Percentiles rank a stretch among this genome's conserved stretches.
phyloP scores from a whole-genome alignment of 2,329 filamentous ascomycete genomes.

The Fusarium chuoi region DNA sequence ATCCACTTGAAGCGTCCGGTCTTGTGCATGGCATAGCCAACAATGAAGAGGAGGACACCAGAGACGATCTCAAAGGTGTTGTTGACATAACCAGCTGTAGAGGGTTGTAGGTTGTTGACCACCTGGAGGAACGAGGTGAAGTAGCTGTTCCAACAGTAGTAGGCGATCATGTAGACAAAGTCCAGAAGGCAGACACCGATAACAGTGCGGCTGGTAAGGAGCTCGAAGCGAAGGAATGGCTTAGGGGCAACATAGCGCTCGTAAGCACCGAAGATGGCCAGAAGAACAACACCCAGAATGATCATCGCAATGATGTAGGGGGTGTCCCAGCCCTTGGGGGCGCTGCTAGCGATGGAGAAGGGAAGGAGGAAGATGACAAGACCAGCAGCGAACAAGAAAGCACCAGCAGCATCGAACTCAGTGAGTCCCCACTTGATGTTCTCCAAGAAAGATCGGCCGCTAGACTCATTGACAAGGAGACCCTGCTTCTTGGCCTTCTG shows the following conservation, averaged over 20 bases:
- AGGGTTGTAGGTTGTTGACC: constrained; percentile 58
- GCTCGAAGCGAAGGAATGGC: constrained; percentile 64
- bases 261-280: constrained; percentile 63
- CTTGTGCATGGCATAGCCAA: constrained; percentile 58
- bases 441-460: constrained; percentile 56
- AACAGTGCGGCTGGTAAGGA: constrained; percentile 62
- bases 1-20: constrained; percentile 65
- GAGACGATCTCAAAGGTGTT: constrained; percentile 61
- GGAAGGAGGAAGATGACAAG: constrained; percentile 67
- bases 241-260: constrained; percentile 65
- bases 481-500: constrained; percentile 65
- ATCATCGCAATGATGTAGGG: constrained; percentile 65
- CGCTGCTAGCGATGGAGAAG: constrained; percentile 61
- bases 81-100: constrained; percentile 59
- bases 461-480: constrained; percentile 50
- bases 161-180: constrained; percentile 54
- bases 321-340: constrained; percentile 58
- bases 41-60: constrained; percentile 57
- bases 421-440: constrained; percentile 49
- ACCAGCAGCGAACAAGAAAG: constrained; percentile 62
- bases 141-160: constrained; percentile 60
- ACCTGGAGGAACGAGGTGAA: constrained; percentile 63
- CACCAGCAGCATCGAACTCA: constrained; percentile 53
- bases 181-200: constrained; percentile 58
- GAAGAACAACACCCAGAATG: constrained; percentile 64